These are phyloP conservation scores for Syncephalastrum contaminatum DNA, from an alignment of 371 early-diverging fungal species.

Conservation along the genomic window DNA sequence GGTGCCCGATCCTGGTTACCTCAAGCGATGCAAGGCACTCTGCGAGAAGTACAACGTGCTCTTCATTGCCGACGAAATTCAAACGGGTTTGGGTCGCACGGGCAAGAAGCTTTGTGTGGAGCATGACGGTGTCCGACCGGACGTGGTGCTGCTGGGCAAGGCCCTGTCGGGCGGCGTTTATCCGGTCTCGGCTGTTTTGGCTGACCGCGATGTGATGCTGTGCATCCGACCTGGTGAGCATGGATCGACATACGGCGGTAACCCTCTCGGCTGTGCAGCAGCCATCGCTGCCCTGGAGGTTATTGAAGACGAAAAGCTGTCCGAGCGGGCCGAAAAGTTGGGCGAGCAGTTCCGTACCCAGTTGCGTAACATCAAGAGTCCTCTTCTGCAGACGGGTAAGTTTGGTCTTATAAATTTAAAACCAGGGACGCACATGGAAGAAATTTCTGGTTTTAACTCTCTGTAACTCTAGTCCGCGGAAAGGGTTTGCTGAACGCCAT, in stretches of 20 bases:
- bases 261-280: slow-evolving; percentile 93
- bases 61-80: slow-evolving; percentile 97
- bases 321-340: slow-evolving; percentile 70
- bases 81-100: slow-evolving; percentile 95
- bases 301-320: slow-evolving; percentile 90
- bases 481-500: slow-evolving; percentile 95
- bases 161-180: slow-evolving; percentile 95
- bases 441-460: neutral
- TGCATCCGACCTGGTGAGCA: slow-evolving; percentile 95
- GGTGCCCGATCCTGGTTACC: slow-evolving; percentile 93
- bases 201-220: slow-evolving; percentile 89
- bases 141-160: slow-evolving; percentile 94
- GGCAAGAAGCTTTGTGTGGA: slow-evolving; percentile 94
- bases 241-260: slow-evolving; percentile 97
- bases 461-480: slow-evolving; percentile 74
- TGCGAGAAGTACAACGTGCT: slow-evolving; percentile 97
- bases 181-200: slow-evolving; percentile 93
- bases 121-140: slow-evolving; percentile 88
- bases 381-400: slow-evolving; percentile 67
- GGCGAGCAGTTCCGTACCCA: slow-evolving; percentile 84
- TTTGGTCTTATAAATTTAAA: too few species aligned
- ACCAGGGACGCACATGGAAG: neutral
- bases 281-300: slow-evolving; percentile 95
- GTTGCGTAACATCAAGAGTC: slow-evolving; percentile 70
- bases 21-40: slow-evolving; percentile 77